Conservation (phyloP, 139 green algal species). For the Eudorina sp. region DNA sequence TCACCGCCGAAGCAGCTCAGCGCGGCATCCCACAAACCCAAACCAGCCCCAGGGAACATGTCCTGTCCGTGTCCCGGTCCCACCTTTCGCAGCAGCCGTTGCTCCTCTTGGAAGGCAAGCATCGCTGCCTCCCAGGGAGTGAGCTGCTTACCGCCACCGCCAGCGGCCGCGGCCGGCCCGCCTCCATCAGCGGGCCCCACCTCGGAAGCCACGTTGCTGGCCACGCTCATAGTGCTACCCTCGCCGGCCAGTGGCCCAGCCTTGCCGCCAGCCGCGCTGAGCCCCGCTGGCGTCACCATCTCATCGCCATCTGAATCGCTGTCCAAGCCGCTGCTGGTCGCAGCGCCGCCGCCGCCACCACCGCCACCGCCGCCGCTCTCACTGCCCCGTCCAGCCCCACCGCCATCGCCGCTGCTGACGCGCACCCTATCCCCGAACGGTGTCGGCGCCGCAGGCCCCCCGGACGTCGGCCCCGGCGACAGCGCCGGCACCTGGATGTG, state of each 20-base stretch:
- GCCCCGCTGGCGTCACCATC: background rate
- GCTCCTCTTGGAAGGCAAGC: slow-evolving; percentile 54
- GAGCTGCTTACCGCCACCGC: slow-evolving; percentile 24
- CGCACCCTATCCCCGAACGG: background rate
- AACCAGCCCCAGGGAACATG: no score
- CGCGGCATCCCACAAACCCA: no score
- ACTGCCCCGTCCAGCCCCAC: no score
- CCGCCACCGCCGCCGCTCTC: background rate
- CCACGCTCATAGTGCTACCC: background rate
- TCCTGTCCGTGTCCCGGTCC: no score
- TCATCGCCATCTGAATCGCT: background rate
- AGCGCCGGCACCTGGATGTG: background rate
- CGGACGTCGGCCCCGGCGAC: background rate
- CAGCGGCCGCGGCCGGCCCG: slow-evolving; percentile 16
- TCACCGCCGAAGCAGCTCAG: no score
- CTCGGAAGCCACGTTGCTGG: background rate
- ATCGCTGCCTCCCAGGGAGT: slow-evolving; percentile 53
- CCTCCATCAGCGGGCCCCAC: background rate
- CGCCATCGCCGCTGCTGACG: slow-evolving; percentile 11
- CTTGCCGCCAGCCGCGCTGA: background rate
- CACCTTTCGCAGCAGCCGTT: slow-evolving; percentile 50
- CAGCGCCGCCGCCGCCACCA: background rate
- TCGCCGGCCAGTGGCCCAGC: background rate
- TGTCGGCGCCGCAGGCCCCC: no score
- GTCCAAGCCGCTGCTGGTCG: background rate